phyloP scores from a whole-genome alignment of 306 rosid genomes.

The Biancaea sappan region DNA sequence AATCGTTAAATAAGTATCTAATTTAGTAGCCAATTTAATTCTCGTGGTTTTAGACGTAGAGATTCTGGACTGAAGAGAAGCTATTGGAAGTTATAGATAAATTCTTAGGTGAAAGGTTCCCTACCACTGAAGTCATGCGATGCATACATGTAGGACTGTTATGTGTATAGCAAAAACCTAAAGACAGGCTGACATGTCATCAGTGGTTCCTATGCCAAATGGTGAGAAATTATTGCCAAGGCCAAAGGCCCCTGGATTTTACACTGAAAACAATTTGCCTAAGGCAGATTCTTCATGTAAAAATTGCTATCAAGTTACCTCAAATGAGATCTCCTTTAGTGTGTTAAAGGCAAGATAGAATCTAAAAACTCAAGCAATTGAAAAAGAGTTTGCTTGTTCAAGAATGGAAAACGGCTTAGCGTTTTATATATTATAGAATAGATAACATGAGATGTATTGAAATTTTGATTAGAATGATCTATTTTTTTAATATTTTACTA shows the following conservation, averaged over 20 bases:
- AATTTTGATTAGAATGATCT: too few relatives aligned
- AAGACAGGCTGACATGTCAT: too few relatives aligned
- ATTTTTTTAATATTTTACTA: too few relatives aligned
- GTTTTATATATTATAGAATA: too few relatives aligned
- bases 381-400: too few relatives aligned
- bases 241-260: not conserved
- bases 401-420: too few relatives aligned
- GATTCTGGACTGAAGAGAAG: conserved; percentile 14
- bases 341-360: conserved; percentile 9
- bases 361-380: too few relatives aligned
- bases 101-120: not conserved
- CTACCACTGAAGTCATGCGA: not conserved
- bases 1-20: not conserved
- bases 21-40: not conserved
- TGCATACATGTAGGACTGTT: conserved; percentile 7
- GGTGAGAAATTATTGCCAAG: not conserved
- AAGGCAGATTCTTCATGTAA: not conserved
- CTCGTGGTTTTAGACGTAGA: conserved; percentile 5
- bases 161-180: too few relatives aligned
- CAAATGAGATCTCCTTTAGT: not conserved
- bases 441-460: too few relatives aligned
- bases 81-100: not conserved
- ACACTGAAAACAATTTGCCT: not conserved
- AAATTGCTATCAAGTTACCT: not conserved
- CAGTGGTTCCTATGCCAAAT: too few relatives aligned